Conservation (phyloP, 768 basidiomycete genomes). For the Tylopilus sp. region DNA sequence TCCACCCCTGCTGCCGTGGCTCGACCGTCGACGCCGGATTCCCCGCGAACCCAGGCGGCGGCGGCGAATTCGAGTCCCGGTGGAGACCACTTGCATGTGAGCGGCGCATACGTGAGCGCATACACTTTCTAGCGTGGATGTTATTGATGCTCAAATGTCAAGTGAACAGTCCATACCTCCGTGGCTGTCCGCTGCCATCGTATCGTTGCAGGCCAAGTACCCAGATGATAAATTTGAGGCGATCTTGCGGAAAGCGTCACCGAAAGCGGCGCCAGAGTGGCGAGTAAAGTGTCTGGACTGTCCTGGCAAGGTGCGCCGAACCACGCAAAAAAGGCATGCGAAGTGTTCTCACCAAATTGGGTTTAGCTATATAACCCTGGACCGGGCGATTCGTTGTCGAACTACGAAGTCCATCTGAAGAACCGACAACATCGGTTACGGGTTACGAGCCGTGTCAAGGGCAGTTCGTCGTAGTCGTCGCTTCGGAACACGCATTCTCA, state of each 20-base stretch:
- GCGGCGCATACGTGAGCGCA: constrained; percentile 26
- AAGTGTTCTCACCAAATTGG: neutral
- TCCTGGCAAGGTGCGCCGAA: constrained; percentile 73
- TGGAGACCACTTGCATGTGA: constrained; percentile 12
- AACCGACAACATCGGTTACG: constrained; percentile 77
- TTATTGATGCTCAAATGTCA: constrained; percentile 32
- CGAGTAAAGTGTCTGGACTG: constrained; percentile 88
- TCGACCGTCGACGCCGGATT: constrained; percentile 23
- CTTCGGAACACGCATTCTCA: neutral
- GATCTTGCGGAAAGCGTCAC: constrained; percentile 56
- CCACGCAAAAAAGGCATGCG: neutral
- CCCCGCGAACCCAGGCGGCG: constrained; percentile 16
- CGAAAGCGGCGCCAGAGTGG: constrained; percentile 73
- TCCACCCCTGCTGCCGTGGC: constrained; percentile 16
- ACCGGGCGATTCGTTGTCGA: constrained; percentile 78
- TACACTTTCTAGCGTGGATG: constrained; percentile 19
- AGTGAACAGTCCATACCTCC: constrained; percentile 47
- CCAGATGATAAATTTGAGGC: constrained; percentile 83
- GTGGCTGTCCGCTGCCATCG: constrained; percentile 72
- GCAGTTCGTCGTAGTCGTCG: constrained; percentile 18
- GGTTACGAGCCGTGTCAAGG: constrained; percentile 54
- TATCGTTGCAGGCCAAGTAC: constrained; percentile 65
- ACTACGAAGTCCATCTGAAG: constrained; percentile 91
- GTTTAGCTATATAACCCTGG: constrained; percentile 84
- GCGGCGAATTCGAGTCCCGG: constrained; percentile 16